Percentiles rank a stretch among this genome's conserved stretches.
phyloP scores from a whole-genome alignment of 1,284 basidiomycete species.

The Cryptococcus sp. region DNA sequence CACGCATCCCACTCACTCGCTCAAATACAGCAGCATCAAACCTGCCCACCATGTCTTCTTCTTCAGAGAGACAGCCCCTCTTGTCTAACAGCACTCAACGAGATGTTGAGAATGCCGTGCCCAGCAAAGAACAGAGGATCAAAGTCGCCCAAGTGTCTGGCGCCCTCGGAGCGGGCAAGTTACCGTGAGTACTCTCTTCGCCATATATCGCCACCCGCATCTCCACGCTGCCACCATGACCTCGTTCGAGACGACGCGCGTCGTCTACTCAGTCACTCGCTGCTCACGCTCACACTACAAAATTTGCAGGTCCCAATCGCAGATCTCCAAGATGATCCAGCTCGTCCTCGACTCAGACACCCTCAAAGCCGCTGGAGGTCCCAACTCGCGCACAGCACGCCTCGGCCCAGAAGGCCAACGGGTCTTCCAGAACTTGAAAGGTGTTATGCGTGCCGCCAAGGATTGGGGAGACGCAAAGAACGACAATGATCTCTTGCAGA shows the following conservation, averaged over 20 bases:
- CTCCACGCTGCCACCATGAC: not conserved
- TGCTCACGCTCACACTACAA: not conserved
- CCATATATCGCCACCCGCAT: not conserved
- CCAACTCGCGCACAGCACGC: constrained; percentile 42
- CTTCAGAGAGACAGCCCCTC: constrained; percentile 43
- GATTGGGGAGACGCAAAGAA: constrained; percentile 53
- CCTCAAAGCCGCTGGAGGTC: constrained; percentile 46
- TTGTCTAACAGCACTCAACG: constrained; percentile 36
- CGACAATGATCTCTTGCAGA: constrained; percentile 53
- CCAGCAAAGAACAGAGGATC: constrained; percentile 35
- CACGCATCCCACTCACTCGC: constrained; percentile 13
- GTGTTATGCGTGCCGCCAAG: constrained; percentile 43
- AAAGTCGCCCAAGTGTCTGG: constrained; percentile 42
- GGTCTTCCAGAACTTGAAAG: constrained; percentile 43
- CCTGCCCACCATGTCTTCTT: constrained; percentile 6
- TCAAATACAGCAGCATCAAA: constrained; percentile 2
- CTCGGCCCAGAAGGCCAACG: constrained; percentile 45
- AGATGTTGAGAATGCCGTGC: constrained; percentile 31
- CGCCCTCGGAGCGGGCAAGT: constrained; percentile 51
- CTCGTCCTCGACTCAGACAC: constrained; percentile 44
- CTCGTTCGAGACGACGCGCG: too few species aligned
- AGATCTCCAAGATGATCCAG: constrained; percentile 46
- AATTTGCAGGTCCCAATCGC: constrained; percentile 37
- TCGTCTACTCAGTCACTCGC: not conserved
- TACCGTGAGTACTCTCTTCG: constrained; percentile 34